Percentiles rank a stretch among this genome's conserved stretches.
phyloP scores from a whole-genome alignment of 2,329 filamentous ascomycete species.

The Fusarium torreyae region DNA sequence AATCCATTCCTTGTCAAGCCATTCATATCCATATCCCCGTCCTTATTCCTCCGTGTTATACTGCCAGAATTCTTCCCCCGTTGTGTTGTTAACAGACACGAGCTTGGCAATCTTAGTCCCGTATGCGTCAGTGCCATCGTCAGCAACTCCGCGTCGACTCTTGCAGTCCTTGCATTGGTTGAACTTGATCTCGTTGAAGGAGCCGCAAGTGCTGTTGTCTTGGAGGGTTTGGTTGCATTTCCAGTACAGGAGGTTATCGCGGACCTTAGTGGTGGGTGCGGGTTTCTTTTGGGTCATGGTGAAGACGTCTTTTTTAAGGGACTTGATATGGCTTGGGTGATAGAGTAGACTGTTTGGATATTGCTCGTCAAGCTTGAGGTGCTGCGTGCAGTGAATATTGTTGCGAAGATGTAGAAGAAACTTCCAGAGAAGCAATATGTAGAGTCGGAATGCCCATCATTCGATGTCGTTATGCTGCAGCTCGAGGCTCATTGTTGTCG shows the following conservation, averaged over 20 bases:
- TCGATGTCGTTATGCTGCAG: background rate
- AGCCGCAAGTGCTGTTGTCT: slow-evolving; percentile 25
- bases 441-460: slow-evolving; percentile 8
- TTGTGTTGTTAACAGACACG: slow-evolving; percentile 23
- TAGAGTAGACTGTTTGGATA: background rate
- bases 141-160: slow-evolving; percentile 26
- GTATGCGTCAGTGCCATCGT: slow-evolving; percentile 32
- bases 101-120: slow-evolving; percentile 36
- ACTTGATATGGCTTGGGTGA: background rate
- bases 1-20: background rate
- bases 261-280: slow-evolving; percentile 23
- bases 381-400: background rate
- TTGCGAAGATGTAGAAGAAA: background rate
- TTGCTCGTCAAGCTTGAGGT: background rate
- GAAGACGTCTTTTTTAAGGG: slow-evolving; percentile 6
- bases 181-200: slow-evolving; percentile 23
- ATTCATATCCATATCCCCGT: background rate
- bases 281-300: slow-evolving; percentile 19
- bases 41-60: slow-evolving; percentile 12
- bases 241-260: slow-evolving; percentile 32
- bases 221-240: slow-evolving; percentile 32
- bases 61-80: slow-evolving; percentile 28
- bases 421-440: slow-evolving; percentile 4
- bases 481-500: slow-evolving; percentile 14
- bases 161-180: slow-evolving; percentile 36